Evolutionary conservation across 2,329 filamentous ascomycete genomes (phyloP).

Genomic region (Claviceps monticola): DNA sequence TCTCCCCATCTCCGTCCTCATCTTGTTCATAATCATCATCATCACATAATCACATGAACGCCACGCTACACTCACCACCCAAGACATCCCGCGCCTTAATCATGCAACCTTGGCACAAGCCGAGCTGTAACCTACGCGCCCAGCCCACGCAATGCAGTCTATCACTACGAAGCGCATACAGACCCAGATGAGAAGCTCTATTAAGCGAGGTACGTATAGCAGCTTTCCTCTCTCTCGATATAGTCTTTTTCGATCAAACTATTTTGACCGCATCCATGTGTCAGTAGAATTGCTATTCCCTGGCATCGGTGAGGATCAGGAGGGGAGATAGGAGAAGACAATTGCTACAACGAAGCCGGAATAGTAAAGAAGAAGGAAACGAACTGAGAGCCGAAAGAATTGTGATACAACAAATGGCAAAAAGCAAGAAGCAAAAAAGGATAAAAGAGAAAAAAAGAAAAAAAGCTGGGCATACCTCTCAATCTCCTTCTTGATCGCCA

Average conservation of each 20-base stretch:
- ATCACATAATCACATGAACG: too few relatives aligned
- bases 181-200: not conserved
- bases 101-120: too few relatives aligned
- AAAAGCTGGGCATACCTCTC: constrained; percentile 52
- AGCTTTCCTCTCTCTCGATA: constrained; percentile 62
- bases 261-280: not conserved
- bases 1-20: too few relatives aligned
- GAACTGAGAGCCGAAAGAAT: not conserved
- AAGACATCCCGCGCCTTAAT: too few relatives aligned
- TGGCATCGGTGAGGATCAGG: not conserved
- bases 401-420: too few relatives aligned
- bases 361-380: too few relatives aligned
- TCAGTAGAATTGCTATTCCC: not conserved
- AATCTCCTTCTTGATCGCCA: constrained; percentile 92
- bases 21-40: too few relatives aligned
- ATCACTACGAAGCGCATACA: too few relatives aligned
- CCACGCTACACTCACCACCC: too few relatives aligned
- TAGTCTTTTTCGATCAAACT: constrained; percentile 91
- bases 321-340: not conserved
- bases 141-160: too few relatives aligned
- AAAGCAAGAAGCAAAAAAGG: not conserved
- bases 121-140: too few relatives aligned
- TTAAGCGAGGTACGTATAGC: constrained; percentile 58
- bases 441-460: not conserved
- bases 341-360: too few relatives aligned